Base-by-base conservation (phyloP, 169 alveolate genomes). In the Eimeria necatrix region DNA sequence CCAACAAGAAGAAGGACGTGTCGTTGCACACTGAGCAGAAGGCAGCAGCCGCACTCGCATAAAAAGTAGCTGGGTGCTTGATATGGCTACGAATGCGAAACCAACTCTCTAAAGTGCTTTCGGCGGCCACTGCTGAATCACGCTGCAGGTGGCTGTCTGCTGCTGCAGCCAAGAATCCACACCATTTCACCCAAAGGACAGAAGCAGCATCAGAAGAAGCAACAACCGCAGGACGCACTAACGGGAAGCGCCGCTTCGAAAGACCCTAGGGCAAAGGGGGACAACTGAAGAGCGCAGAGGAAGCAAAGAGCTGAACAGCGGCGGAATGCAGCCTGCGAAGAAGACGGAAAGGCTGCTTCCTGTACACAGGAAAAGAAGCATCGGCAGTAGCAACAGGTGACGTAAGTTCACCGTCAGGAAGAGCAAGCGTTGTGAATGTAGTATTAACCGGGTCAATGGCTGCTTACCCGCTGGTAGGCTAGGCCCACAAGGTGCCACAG, bases 401-500 rank as follows among this genome's bases (percentile, higher is more conserved):
- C 16, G 16, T 18, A 12, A 41, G 53, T n/a, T 41, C 85, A 73
- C 53, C 59, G 22, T 7, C 85, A 73, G 56, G 53, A 22, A 51
- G 53, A 73, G 85, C 78, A 68, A n/a, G 32, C 1, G 78, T 8
- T 7, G 41, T 10, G 41, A 52, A 16, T 7, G 41, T n/a, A 20
- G 78, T 8, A 22, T 7, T 1, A 0, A n/a, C 22, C 12, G 5
- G 48, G 14, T 24, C 53, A 16, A 20, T 7, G 59, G 16, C 85
- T 20, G 49, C 85, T 41, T 20, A 73, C 85, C 5, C 85, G 49
- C n/a, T 73, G 85, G 26, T 73, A 73, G n/a, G 53, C 22, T 51
- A 73, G 26, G 22, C 85, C 85, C 85, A 73, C 85, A 32, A 73
- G 85, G n/a, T 73, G 85, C 85, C 85, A 73, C 85, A 73, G 85